Conservation (phyloP, 495 filamentous ascomycete genomes). For the Penicillium crystallinum region DNA sequence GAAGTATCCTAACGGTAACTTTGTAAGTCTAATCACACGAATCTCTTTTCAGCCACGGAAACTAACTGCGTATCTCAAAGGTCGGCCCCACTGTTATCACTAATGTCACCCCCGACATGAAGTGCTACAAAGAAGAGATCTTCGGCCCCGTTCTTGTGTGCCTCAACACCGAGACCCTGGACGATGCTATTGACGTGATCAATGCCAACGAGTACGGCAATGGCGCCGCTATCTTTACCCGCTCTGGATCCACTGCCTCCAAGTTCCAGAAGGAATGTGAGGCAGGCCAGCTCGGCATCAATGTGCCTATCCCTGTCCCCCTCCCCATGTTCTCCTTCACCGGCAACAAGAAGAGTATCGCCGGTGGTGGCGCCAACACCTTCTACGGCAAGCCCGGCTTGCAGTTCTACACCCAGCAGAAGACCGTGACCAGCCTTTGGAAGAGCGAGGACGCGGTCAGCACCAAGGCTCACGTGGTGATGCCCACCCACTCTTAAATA, state of each 20-base stretch:
- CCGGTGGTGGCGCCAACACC: slow-evolving; percentile 86
- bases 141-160: slow-evolving; percentile 76
- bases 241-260: slow-evolving; percentile 55
- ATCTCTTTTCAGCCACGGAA: neutral
- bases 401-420: slow-evolving; percentile 92
- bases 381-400: slow-evolving; percentile 93
- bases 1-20: slow-evolving; percentile 97
- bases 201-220: slow-evolving; percentile 70
- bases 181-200: slow-evolving; percentile 65
- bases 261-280: slow-evolving; percentile 61
- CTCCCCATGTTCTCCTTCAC: slow-evolving; percentile 97
- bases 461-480: slow-evolving; percentile 77
- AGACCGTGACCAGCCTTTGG: slow-evolving; percentile 96
- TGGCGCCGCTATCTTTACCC: slow-evolving; percentile 64
- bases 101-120: slow-evolving; percentile 86
- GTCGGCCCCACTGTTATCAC: slow-evolving; percentile 89
- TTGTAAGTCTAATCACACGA: slow-evolving; percentile 46
- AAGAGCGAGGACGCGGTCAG: slow-evolving; percentile 72
- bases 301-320: slow-evolving; percentile 78
- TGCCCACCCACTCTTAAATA: slow-evolving; percentile 73
- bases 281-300: slow-evolving; percentile 54
- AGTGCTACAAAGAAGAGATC: slow-evolving; percentile 94
- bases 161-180: slow-evolving; percentile 69
- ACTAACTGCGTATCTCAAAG: slow-evolving; percentile 26
- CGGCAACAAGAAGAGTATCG: slow-evolving; percentile 94